phyloP scores from a whole-genome alignment of 2,329 filamentous ascomycete species.

The Diaporthe caulivora region DNA sequence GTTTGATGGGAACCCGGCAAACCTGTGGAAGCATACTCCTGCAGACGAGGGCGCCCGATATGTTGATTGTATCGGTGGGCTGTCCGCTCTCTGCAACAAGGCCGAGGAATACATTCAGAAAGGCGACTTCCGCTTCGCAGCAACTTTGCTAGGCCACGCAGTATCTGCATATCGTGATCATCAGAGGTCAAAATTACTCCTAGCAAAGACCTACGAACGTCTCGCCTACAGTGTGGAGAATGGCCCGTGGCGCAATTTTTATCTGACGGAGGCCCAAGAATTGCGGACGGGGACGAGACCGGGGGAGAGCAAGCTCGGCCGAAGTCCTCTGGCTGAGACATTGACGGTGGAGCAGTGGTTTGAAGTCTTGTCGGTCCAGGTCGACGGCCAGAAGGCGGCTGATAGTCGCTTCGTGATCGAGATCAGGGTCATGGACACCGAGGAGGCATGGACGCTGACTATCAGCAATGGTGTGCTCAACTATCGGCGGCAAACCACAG shows the following conservation, averaged over 20 bases:
- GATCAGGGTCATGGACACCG: background rate
- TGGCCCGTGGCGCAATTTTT: conserved; percentile 56
- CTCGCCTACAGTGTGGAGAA: conserved; percentile 55
- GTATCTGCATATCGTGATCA: conserved; percentile 47
- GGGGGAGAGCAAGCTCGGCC: conserved; percentile 1
- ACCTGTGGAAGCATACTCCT: conserved; percentile 53
- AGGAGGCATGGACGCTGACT: conserved; percentile 23
- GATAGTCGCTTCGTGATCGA: conserved; percentile 10
- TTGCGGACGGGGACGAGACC: conserved; percentile 40
- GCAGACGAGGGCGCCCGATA: conserved; percentile 50
- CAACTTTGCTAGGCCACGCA: conserved; percentile 52
- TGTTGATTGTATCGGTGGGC: conserved; percentile 53
- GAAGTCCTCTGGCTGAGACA: background rate
- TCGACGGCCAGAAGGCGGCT: conserved; percentile 13
- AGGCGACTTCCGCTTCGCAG: conserved; percentile 54
- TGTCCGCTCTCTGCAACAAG: conserved; percentile 46
- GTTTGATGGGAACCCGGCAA: conserved; percentile 46
- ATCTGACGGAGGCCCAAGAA: conserved; percentile 48
- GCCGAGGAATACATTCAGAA: conserved; percentile 46
- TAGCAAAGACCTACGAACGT: conserved; percentile 49
- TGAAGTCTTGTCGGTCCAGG: conserved; percentile 16
- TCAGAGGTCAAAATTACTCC: conserved; percentile 40
- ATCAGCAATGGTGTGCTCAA: conserved; percentile 32
- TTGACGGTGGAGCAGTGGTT: conserved; percentile 26
- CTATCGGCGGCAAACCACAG: background rate